A percentile compares a stretch with the other conserved stretches of the same genome.
These are phyloP conservation scores for Rhodomyrtus psidioides DNA, from an alignment of 441 rosid species.

Conservation along the genomic window DNA sequence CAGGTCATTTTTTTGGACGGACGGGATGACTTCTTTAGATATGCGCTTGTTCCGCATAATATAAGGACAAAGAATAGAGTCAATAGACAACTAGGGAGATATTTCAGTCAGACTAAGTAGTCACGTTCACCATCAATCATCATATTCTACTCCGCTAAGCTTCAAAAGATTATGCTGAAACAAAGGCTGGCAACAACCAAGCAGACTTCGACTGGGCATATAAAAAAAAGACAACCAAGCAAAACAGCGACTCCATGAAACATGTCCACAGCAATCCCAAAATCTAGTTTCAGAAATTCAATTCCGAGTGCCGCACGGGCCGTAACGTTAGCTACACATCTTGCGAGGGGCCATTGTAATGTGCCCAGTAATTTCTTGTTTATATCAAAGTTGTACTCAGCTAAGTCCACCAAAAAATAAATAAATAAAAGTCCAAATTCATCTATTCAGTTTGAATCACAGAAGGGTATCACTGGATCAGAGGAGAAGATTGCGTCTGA, in stretches of 20 bases:
- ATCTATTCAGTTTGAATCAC: not conserved
- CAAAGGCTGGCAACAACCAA: not conserved
- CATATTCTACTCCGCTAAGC: not conserved
- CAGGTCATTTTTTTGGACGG: not conserved
- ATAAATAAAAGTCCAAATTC: not conserved
- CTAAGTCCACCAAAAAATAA: not conserved
- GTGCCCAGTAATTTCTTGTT: not conserved
- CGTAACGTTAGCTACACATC: not conserved
- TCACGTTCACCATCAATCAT: not conserved
- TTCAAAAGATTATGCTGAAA: not conserved
- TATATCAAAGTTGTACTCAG: not conserved
- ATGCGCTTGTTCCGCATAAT: not conserved
- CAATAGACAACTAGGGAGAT: not conserved
- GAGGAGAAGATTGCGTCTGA: not conserved
- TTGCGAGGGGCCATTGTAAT: not conserved
- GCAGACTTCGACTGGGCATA: no score
- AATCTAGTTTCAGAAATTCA: not conserved
- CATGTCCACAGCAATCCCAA: not conserved
- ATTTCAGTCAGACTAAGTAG: not conserved
- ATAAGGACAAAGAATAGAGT: not conserved
- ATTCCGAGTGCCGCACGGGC: not conserved
- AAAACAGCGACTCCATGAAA: not conserved
- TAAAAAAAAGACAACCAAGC: not conserved
- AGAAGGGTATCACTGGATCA: not conserved
- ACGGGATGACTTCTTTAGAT: not conserved